A percentile compares a stretch with the other conserved stretches of the same genome.
Evolutionary conservation across 2,329 filamentous ascomycete genomes (phyloP).

Genomic region (Fusarium transvaalense): DNA sequence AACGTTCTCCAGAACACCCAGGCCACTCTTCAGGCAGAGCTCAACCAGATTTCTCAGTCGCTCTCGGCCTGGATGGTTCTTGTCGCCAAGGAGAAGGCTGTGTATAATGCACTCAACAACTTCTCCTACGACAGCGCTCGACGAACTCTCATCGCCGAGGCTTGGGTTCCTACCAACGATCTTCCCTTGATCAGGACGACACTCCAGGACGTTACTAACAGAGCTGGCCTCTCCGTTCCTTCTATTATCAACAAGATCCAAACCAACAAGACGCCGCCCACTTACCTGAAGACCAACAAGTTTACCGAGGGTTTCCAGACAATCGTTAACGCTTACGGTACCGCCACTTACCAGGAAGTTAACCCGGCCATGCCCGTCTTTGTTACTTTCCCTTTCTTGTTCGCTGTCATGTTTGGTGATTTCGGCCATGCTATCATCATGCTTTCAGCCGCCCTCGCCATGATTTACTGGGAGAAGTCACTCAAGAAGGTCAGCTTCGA

Average conservation of each 20-base stretch:
- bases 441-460: conserved; percentile 82
- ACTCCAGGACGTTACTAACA: conserved; percentile 95
- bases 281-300: conserved; percentile 97
- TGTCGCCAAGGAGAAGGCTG: conserved; percentile 97
- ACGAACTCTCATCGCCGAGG: conserved; percentile 96
- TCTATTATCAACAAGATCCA: conserved; percentile 98
- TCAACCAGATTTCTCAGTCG: conserved; percentile 92
- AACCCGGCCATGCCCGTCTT: conserved; percentile 96
- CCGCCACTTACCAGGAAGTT: conserved; percentile 95
- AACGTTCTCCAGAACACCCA: conserved; percentile 97
- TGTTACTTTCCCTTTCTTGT: conserved; percentile 98
- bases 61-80: conserved; percentile 98
- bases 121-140: conserved; percentile 97
- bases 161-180: conserved; percentile 95
- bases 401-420: conserved; percentile 99
- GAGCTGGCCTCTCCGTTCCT: conserved; percentile 94
- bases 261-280: conserved; percentile 97
- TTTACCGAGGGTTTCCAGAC: conserved; percentile 99
- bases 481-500: conserved; percentile 94
- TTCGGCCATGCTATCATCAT: conserved; percentile 94
- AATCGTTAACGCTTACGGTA: conserved; percentile 98
- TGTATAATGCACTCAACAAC: conserved; percentile 93
- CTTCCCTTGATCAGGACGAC: conserved; percentile 91
- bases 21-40: conserved; percentile 90
- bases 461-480: conserved; percentile 97